Evolutionary conservation across 1,284 basidiomycete species (phyloP).

Genomic region (Hymenochaete sp.): DNA sequence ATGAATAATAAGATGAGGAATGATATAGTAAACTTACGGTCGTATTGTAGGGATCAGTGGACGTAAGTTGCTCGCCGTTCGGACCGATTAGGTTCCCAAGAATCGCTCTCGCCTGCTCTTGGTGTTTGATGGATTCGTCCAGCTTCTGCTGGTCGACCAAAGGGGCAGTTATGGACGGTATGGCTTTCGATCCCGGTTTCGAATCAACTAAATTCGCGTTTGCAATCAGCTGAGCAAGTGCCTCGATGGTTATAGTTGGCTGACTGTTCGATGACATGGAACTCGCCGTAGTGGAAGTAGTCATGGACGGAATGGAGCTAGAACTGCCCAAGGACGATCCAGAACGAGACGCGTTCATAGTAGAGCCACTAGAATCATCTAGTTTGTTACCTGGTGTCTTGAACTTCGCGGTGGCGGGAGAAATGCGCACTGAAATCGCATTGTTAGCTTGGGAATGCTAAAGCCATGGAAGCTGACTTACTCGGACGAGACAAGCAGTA

Average conservation of each 20-base stretch:
- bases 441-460: conserved; percentile 25
- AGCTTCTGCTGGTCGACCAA: conserved; percentile 37
- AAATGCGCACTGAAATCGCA: conserved; percentile 68
- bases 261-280: conserved; percentile 29
- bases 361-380: conserved; percentile 10
- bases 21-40: conserved; percentile 45
- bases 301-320: conserved; percentile 47
- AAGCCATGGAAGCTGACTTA: conserved; percentile 32
- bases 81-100: conserved; percentile 73
- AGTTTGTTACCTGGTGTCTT: conserved; percentile 45
- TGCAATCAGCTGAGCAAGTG: conserved; percentile 36
- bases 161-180: conserved; percentile 34
- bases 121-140: conserved; percentile 76
- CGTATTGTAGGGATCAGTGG: conserved; percentile 84
- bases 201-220: conserved; percentile 20
- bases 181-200: conserved; percentile 18
- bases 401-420: conserved; percentile 81
- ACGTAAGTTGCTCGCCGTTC: conserved; percentile 75
- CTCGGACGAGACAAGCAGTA: conserved; percentile 80
- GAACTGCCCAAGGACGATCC: conserved; percentile 46
- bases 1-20: background rate
- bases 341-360: conserved; percentile 43
- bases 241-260: conserved; percentile 30
- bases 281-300: conserved; percentile 44
- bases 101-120: conserved; percentile 70